Evolutionary conservation across 2,329 filamentous ascomycete genomes (phyloP), one percentile per base, ranked within the genome.

Genomic region (Microsporum canis): DNA sequence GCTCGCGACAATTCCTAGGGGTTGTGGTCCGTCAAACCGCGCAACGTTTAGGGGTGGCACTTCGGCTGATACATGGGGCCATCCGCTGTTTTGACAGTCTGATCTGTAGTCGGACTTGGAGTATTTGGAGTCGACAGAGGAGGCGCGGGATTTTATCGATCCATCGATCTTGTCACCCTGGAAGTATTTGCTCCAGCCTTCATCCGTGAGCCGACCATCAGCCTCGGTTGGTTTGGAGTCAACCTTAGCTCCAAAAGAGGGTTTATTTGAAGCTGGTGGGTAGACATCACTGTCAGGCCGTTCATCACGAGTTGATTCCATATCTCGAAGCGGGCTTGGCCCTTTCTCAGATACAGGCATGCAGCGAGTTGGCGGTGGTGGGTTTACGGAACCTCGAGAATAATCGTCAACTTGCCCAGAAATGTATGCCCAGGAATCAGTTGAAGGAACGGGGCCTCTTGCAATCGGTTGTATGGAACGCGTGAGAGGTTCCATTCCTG

Each of bases 181-280:
- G 66, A 79, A 80, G 66, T 80, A 80, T 59, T 75, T 76, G 63
- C 74, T 72, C 78, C 78, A 80, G 49, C 77, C 77, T 65, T 77
- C 77, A 55, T 79, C 73, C 0, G 77, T 78, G 38, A 70, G 71
- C 43, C 76, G 72, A 61, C 78, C 73, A 29, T 56, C 47, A 10
- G 53, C 33, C 17, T 61, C 41, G 14, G 10, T 41, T 34, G 53
- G 64, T 60, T 6, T 71, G 5, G 23, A n/a, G 23, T 58, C 64
- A 61, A 14, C 71, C 63, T 36, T 66, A 64, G 58, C 65, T 63
- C 6, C 59, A 65, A 34, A 64, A 62, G 10, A 63, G 33, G 29
- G 62, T 8, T 64, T 60, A 0, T 66, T 64, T 51, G 66, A 63
- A 36, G 67, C 68, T 17, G 65, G 63, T 3, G 66, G 60, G 10